These are phyloP conservation scores for Umbilicaria muhlenbergii DNA, from an alignment of 495 filamentous ascomycete species.

Conservation along the genomic window DNA sequence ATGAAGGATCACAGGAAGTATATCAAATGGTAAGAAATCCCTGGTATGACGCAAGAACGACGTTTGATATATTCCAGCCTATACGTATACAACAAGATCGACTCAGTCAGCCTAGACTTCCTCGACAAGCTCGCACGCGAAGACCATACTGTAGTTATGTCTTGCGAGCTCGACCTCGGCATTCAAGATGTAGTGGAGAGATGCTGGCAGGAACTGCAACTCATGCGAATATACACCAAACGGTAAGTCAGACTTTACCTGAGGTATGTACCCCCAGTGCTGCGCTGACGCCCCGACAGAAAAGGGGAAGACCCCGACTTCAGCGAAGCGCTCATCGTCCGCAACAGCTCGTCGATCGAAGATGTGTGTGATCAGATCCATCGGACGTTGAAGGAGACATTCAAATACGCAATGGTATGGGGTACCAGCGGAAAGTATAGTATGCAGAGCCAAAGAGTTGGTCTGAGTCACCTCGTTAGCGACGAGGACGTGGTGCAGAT, in stretches of 20 bases:
- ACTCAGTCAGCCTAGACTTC: slow-evolving; percentile 84
- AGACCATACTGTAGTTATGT: slow-evolving; percentile 91
- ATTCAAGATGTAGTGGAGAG: slow-evolving; percentile 89
- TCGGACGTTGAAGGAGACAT: slow-evolving; percentile 88
- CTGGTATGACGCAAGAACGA: not conserved
- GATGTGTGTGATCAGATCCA: slow-evolving; percentile 97
- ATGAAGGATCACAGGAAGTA: slow-evolving; percentile 99
- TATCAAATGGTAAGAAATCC: slow-evolving; percentile 50
- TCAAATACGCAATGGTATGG: slow-evolving; percentile 98
- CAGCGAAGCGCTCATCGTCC: slow-evolving; percentile 83
- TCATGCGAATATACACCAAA: slow-evolving; percentile 95
- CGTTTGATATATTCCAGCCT: slow-evolving; percentile 41
- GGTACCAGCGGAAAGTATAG: slow-evolving; percentile 89
- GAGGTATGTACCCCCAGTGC: not conserved
- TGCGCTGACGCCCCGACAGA: slow-evolving; percentile 16
- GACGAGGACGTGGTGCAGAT: slow-evolving; percentile 98
- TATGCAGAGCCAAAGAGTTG: slow-evolving; percentile 64
- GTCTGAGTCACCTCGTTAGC: slow-evolving; percentile 67
- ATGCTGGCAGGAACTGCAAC: slow-evolving; percentile 84
- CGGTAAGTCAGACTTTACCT: slow-evolving; percentile 23
- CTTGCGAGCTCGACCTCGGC: slow-evolving; percentile 93
- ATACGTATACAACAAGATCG: slow-evolving; percentile 99
- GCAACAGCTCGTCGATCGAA: slow-evolving; percentile 74
- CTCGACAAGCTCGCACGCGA: slow-evolving; percentile 85
- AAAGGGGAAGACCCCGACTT: slow-evolving; percentile 90